Base-by-base conservation (phyloP, 192 early-diverging fungal species). In the Entomortierella chlamydospora region DNA sequence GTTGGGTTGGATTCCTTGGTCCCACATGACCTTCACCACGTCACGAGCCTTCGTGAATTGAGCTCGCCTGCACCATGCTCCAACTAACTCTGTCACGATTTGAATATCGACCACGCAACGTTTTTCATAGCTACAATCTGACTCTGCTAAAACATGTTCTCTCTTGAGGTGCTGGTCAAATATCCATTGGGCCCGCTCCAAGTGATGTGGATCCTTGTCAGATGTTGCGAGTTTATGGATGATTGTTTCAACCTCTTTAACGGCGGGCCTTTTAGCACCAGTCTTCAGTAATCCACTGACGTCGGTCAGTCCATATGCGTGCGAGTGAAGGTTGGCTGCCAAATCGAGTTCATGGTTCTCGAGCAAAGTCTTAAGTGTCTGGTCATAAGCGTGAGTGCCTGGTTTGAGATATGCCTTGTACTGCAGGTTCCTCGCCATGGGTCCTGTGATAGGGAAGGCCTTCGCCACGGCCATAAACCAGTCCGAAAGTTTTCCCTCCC, bases 151-250 rank as follows among this genome's bases (percentile, higher is more conserved):
- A 0, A 23, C n/a, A 26, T 1, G 4, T 11, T 59, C 49, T 23
- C 0, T 70, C 41, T 61, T 52, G 4, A 79, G 22, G 29, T 79
- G 68, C 54, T 55, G 68, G 13, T 79, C 63, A n/a, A 70, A 56
- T 13, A 79, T 66, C 62, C 67, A 66, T 34, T 79, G 76, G 0
- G 76, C 76, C 43, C 25, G 39, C 3, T 70, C 56, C 30, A 79
- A 4, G 43, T 66, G 57, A 17, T 41, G 45, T 8, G 61, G 30
- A 25, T 61, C 63, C n/a, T 28, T 18, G 0, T 50, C 52, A 2
- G 76, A 70, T 18, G 15, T 49, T 12, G 64, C 61, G 0, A 79
- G 43, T 37, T 54, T 57, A 4, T 33, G 29, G 20, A 79, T 57
- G 20, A 79, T 34, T 49, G 25, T 52, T 12, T 55, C 47, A 0